Evolutionary conservation across 176 grass and related monocot genomes (phyloP).

Genomic region (Thalia dealbata): DNA sequence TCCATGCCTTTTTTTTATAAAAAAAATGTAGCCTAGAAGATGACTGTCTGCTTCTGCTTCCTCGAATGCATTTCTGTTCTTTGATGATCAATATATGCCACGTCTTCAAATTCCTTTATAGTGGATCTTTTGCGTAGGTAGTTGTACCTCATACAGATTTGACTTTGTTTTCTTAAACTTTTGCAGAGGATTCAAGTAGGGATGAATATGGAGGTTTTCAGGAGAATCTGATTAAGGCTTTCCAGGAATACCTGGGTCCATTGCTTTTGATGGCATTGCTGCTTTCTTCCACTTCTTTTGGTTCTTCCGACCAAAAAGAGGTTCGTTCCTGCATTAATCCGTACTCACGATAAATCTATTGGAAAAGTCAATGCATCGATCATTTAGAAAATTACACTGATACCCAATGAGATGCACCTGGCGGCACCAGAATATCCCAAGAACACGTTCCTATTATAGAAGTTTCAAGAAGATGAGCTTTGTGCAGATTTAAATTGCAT

Average conservation of each 20-base stretch:
- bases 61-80: too few relatives aligned
- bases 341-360: background rate
- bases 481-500: background rate
- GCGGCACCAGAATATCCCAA: background rate
- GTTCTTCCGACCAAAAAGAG: constrained; percentile 53
- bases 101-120: too few relatives aligned
- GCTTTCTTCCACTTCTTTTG: constrained; percentile 30
- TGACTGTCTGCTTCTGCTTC: too few relatives aligned
- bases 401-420: background rate
- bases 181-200: constrained; percentile 44
- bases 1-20: too few relatives aligned
- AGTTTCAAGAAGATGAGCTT: background rate
- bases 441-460: background rate
- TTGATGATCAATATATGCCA: too few relatives aligned
- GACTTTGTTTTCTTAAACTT: constrained; percentile 23
- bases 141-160: background rate
- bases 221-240: constrained; percentile 37
- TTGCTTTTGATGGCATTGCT: constrained; percentile 51
- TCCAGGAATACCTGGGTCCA: constrained; percentile 45
- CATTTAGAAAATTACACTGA: background rate
- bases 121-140: background rate
- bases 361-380: background rate
- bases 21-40: too few relatives aligned
- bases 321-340: constrained; percentile 13
- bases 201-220: constrained; percentile 38